Base-by-base conservation (phyloP, 371 early-diverging fungal genomes). In the Nematocida sp. region DNA sequence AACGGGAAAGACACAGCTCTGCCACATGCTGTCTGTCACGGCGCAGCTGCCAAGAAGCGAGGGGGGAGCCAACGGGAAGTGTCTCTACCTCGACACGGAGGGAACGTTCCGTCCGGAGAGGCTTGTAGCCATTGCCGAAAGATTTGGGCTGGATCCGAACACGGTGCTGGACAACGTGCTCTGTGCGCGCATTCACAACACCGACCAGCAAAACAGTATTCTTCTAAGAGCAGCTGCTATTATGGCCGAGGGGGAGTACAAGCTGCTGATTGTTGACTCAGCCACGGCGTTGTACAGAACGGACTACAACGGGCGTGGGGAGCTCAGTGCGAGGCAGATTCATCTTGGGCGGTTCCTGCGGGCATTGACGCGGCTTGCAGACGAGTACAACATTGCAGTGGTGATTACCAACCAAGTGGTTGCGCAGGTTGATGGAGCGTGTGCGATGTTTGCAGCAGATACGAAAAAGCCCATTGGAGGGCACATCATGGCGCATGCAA, bases 351-450 rank as follows among this genome's bases (percentile, higher is more conserved):
- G 88, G 37, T 96, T 96, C 80, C 80, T 96, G 70, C 86, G 97
- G 46, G 87, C 86, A 27, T 84, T 98, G 25, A 85, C 89, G 55
- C 86, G 95, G 19, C 85, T 96, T 19, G 94, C 95, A 0, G 97
- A 98, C 81, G 95, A 91, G 87, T 96, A 91, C 86, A 93, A 93
- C 40, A 87, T 95, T 7, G 96, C 96, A 1, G 93, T 95, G 7
- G 92, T 96, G 0, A 92, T 96, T 32, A 94, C 94, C 2, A 96
- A 96, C 79, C 97, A 96, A 84, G 96, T 96, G 0, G 96, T 95
- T 1, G 94, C 95, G 0, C 89, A 89, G 76, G 95, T 95, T 0
- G 96, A 96, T 82, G 95, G 94, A 49, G 91, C 87, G 7, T 86
- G 88, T 50, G 84, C 88, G 19, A 89, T 93, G 90, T 92, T 94